Conservation (phyloP, 129 eudicot genomes). For the Escallonia herrerae region DNA sequence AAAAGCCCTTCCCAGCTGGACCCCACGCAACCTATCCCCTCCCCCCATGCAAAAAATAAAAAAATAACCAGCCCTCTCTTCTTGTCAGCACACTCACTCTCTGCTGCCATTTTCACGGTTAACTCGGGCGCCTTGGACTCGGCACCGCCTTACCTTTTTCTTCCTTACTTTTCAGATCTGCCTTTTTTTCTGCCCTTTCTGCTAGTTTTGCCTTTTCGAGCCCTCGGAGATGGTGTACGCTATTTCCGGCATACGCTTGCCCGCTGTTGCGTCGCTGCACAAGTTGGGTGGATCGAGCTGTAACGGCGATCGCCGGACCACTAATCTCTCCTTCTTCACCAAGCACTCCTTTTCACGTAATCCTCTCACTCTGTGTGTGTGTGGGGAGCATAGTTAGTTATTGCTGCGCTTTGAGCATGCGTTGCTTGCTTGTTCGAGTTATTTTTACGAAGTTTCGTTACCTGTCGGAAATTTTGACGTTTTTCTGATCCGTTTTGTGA, state of each 20-base stretch:
- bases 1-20: background rate
- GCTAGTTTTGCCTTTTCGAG: background rate
- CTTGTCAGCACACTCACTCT: constrained; percentile 6
- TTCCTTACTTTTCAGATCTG: background rate
- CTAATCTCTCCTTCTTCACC: constrained; percentile 21
- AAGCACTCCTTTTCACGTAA: constrained; percentile 40
- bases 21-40: constrained; percentile 13
- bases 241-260: constrained; percentile 55
- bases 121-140: constrained; percentile 36
- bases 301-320: constrained; percentile 32
- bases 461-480: background rate
- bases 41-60: background rate
- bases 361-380: constrained; percentile 1
- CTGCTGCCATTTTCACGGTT: constrained; percentile 5
- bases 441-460: no score
- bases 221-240: constrained; percentile 51
- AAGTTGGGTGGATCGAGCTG: constrained; percentile 23
- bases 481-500: background rate
- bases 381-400: no score
- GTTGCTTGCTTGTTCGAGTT: no score
- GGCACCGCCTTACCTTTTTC: constrained; percentile 1
- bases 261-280: constrained; percentile 40
- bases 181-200: background rate
- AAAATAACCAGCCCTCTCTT: constrained; percentile 6
- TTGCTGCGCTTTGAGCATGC: no score